phyloP scores from a whole-genome alignment of 176 grass and related monocot species.

The Poa annua region DNA sequence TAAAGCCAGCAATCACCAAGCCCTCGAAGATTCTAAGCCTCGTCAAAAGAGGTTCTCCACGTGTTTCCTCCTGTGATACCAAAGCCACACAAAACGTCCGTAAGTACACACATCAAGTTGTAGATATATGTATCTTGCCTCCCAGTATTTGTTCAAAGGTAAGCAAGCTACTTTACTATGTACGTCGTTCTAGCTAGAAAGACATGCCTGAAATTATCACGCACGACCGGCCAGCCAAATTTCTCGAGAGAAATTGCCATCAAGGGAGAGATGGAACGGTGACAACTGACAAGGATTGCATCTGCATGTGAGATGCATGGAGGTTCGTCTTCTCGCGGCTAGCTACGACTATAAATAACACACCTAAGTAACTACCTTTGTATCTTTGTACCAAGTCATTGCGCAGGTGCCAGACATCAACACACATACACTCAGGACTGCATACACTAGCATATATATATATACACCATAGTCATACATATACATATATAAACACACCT shows the following conservation, averaged over 20 bases:
- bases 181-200: not conserved
- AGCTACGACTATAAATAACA: slow-evolving; percentile 32
- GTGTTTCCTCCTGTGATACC: not conserved
- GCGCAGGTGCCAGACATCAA: not conserved
- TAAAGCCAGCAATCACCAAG: not conserved
- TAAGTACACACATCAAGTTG: not conserved
- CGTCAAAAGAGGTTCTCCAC: slow-evolving; percentile 1
- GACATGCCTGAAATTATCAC: not conserved
- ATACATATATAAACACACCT: not conserved
- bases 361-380: not conserved
- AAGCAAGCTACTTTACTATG: not conserved
- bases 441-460: not conserved
- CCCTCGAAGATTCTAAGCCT: not conserved
- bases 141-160: not conserved
- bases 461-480: not conserved
- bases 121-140: not conserved
- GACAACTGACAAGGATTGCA: slow-evolving; percentile 1
- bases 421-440: not conserved
- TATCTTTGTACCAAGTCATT: not conserved
- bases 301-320: slow-evolving; percentile 33
- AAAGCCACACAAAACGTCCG: not conserved
- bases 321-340: not conserved
- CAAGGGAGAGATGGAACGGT: not conserved
- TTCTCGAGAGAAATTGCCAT: not conserved
- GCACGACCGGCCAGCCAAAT: slow-evolving; percentile 20